Base-by-base conservation (phyloP, 768 basidiomycete genomes). In the Neoboletus brunneissimus region DNA sequence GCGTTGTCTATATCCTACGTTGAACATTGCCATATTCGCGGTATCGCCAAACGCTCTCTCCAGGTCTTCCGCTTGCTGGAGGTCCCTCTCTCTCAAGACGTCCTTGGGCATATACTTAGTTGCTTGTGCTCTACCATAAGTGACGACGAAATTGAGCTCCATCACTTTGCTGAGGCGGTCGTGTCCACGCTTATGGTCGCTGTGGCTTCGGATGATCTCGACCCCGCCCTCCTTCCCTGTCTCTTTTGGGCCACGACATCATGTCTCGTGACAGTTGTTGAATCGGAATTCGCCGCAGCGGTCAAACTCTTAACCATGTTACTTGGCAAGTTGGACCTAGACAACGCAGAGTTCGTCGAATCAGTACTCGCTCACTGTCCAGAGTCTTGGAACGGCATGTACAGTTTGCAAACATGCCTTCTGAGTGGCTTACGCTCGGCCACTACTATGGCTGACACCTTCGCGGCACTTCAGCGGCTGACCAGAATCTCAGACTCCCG, bases 171-270 rank as follows among this genome's bases (percentile, higher is more conserved):
- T 18, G 82, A 83, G 9, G 94, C 94, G 72, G 86, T 96, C 56
- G 74, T 97, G 34, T 76, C 83, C 41, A 95, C 89, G 0, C 78
- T 97, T 51, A 82, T 80, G 13, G 79, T 86, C 18, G 75, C 89
- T 56, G 81, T 83, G 20, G 75, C 77, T 18, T 75, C 80, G 4
- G 73, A 77, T 15, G 82, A 87, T 47, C 75, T 89, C 15, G 80
- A 88, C 59, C 74, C 78, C 51, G 72, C 78, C 1, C 77, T 91
- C 27, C 74, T 90, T 13, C 91, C 94, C 3, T 90, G 91, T 59
- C 76, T 95, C 48, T 96, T 91, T 71, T 97, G 94, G 95, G 87
- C 85, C 66, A 78, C 86, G 2, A 81, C 82, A 44, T 94, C 92
- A 1, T 90, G 86, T 64, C 79, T 96, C 20, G 86, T 84, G 27